Conservation (phyloP, 495 filamentous ascomycete genomes). For the Neurospora hispaniola region DNA sequence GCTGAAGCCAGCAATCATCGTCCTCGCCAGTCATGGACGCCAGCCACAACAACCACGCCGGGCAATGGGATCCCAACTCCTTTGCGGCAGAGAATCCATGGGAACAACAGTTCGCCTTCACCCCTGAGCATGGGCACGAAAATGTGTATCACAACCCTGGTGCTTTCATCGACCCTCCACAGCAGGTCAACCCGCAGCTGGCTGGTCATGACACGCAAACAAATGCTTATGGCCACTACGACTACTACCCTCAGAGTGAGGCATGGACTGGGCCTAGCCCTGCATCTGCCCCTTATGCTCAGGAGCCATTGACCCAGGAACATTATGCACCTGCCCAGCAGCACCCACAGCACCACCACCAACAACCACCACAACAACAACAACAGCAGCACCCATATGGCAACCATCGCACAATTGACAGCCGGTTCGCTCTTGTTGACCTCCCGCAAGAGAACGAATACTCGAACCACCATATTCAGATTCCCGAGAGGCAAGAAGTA, state of each 20-base stretch:
- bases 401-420: constrained; percentile 7
- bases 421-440: constrained; percentile 14
- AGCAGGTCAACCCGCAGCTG: constrained; percentile 14
- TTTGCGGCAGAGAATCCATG: constrained; percentile 10
- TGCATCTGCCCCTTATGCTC: constrained; percentile 8
- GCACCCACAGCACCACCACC: constrained; percentile 1
- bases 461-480: constrained; percentile 8
- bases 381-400: constrained; percentile 8
- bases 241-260: constrained; percentile 10
- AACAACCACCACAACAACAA: too few relatives aligned
- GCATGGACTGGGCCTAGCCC: constrained; percentile 12
- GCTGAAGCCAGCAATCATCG: background rate
- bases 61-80: constrained; percentile 16
- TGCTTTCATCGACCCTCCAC: constrained; percentile 6
- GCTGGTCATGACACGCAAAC: constrained; percentile 10
- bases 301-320: constrained; percentile 2
- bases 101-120: constrained; percentile 19
- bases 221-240: constrained; percentile 10
- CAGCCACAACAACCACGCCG: constrained; percentile 10
- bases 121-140: constrained; percentile 8
- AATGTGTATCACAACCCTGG: constrained; percentile 13
- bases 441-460: constrained; percentile 8
- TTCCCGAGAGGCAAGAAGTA: constrained; percentile 7
- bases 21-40: constrained; percentile 14
- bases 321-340: background rate